Evolutionary conservation across 2,329 filamentous ascomycete species (phyloP), one percentile per base, ranked within the genome.

Genomic region (Onygena corvina): DNA sequence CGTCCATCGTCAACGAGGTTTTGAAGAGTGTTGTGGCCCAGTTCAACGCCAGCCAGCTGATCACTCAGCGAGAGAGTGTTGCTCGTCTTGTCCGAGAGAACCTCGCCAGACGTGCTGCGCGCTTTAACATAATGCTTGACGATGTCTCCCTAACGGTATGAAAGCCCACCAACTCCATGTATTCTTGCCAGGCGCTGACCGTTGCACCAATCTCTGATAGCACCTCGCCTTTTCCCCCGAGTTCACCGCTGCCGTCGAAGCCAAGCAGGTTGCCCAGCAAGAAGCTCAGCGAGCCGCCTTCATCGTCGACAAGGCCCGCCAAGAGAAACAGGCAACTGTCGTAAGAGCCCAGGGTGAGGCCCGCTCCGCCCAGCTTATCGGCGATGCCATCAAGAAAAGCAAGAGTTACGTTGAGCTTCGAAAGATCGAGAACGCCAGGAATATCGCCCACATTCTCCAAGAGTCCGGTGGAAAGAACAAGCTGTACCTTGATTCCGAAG

Each of bases 341-440:
- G 92, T 98, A 64, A 87, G 88, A 71, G 92, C 92, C 3, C 92
- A 96, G 80, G 92, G 92, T 87, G 92, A 98, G 74, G 92, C 92
- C 46, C 86, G 92, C 57, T 96, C 92, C 33, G 92, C 92, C 42
- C 89, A 98, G 72, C 82, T 98, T 56, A 95, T 98, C 62, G 92
- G 92, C 70, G 92, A 98, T 48, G 92, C 92, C 54, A 94, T 98
- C 81, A 98, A 96, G 86, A 98, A 96, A 84, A 93, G 79, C 75
- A 84, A 89, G 72, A 84, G 87, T 57, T 98, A 98, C 68, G 80
- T 98, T 56, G 92, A 96, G 71, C 79, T 98, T 64, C 86, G 93
- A 72, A 92, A 94, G 76, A 94, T 98, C 61, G 92, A 98, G 74
- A 98, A 95, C 62, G 92, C 92, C 4, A 79, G 86, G 58, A 77